These are phyloP conservation scores for Pseudogymnoascus sp. DNA, from an alignment of 2,329 filamentous ascomycete genomes.

Conservation along the genomic window DNA sequence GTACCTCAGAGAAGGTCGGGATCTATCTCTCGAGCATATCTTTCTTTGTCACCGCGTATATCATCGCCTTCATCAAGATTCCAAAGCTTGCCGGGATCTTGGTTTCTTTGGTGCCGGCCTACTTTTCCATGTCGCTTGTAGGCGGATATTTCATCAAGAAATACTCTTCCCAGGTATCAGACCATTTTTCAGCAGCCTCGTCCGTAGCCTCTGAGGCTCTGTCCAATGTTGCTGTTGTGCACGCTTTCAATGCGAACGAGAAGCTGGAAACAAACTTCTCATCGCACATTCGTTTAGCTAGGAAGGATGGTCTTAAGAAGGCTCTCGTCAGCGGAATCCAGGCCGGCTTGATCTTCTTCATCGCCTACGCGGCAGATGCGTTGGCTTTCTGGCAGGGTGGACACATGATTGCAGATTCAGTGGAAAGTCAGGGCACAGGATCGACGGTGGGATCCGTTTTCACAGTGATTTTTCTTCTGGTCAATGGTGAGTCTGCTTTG, in stretches of 20 bases:
- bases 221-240: constrained; percentile 42
- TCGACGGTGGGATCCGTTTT: constrained; percentile 30
- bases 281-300: constrained; percentile 34
- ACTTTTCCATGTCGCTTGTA: constrained; percentile 36
- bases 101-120: constrained; percentile 39
- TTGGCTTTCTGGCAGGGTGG: constrained; percentile 53
- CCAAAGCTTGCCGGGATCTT: constrained; percentile 47
- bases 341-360: constrained; percentile 46
- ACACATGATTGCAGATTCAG: constrained; percentile 30
- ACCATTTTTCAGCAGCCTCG: constrained; percentile 38
- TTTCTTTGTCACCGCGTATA: constrained; percentile 50
- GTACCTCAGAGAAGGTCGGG: constrained; percentile 53
- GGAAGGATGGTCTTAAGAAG: constrained; percentile 40
- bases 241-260: constrained; percentile 40
- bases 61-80: constrained; percentile 50
- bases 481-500: constrained; percentile 27
- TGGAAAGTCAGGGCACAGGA: constrained; percentile 35
- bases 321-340: constrained; percentile 40
- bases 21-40: constrained; percentile 46
- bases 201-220: constrained; percentile 45
- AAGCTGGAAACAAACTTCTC: constrained; percentile 41
- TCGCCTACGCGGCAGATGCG: constrained; percentile 49
- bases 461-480: constrained; percentile 42
- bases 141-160: constrained; percentile 37
- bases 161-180: constrained; percentile 34